Percentiles rank a stretch among this genome's conserved stretches.
Evolutionary conservation across 352 stramenopile genomes (phyloP).

Genomic region (Pythium volutum): DNA sequence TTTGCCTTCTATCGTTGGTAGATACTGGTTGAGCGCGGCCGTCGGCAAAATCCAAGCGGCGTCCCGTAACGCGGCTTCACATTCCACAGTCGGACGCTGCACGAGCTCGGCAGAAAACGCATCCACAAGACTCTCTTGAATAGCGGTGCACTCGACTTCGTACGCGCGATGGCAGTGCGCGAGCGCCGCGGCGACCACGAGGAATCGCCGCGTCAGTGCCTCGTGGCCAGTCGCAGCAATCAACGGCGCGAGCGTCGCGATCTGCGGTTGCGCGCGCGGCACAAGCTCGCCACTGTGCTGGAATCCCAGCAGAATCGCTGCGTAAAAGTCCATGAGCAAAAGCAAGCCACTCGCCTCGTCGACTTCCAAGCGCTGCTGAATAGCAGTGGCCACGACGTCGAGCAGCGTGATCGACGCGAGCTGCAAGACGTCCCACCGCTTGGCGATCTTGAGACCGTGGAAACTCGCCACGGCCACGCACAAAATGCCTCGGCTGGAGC

Average conservation of each 20-base stretch:
- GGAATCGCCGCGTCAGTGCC: conserved; percentile 19
- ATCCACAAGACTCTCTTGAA: conserved; percentile 38
- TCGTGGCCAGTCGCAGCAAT: conserved; percentile 34
- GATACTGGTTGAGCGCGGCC: conserved; percentile 34
- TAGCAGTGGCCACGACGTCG: conserved; percentile 32
- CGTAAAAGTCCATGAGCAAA: conserved; percentile 43
- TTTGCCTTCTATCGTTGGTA: conserved; percentile 73
- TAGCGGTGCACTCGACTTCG: conserved; percentile 44
- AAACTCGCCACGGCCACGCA: conserved; percentile 57
- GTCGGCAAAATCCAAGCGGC: conserved; percentile 60
- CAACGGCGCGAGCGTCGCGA: conserved; percentile 42
- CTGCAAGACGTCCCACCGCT: conserved; percentile 64
- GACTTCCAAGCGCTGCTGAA: conserved; percentile 33
- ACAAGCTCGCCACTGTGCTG: conserved; percentile 74
- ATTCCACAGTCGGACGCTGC: conserved; percentile 18
- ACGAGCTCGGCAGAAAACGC: conserved; percentile 36
- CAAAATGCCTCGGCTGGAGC: conserved; percentile 34
- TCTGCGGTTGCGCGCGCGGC: conserved; percentile 34
- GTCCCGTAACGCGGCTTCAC: conserved; percentile 36
- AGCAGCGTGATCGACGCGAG: conserved; percentile 38
- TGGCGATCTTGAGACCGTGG: conserved; percentile 64
- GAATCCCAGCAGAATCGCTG: conserved; percentile 65
- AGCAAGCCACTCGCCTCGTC: conserved; percentile 13
- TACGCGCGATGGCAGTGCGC: conserved; percentile 68
- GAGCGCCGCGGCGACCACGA: conserved; percentile 47